phyloP scores from a whole-genome alignment of 345 rosid genomes.

The Alliaria petiolata region DNA sequence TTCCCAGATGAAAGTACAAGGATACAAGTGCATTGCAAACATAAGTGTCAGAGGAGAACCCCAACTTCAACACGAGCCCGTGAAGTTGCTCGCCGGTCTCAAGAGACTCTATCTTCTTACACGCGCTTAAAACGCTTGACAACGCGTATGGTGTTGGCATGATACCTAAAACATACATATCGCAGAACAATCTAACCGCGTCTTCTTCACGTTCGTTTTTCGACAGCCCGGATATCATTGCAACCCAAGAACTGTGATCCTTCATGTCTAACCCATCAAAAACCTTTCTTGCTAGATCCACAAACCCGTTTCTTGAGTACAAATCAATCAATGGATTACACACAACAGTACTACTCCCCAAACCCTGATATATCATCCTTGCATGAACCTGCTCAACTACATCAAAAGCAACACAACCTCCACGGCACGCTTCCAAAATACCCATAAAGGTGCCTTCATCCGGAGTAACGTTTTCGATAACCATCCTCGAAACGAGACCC shows the following conservation, averaged over 20 bases:
- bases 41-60: constrained; percentile 62
- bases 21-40: constrained; percentile 87
- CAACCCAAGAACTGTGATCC: constrained; percentile 81
- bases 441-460: constrained; percentile 41
- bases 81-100: constrained; percentile 68
- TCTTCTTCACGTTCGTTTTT: constrained; percentile 58
- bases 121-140: constrained; percentile 83
- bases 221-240: constrained; percentile 74
- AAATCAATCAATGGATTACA: constrained; percentile 69
- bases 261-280: constrained; percentile 49
- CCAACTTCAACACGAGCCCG: constrained; percentile 60
- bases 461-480: constrained; percentile 37
- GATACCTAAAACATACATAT: constrained; percentile 53
- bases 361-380: constrained; percentile 53
- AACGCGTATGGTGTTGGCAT: constrained; percentile 68
- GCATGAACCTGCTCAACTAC: constrained; percentile 62
- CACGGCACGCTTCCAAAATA: constrained; percentile 51
- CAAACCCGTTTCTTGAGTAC: constrained; percentile 58
- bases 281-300: constrained; percentile 48
- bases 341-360: constrained; percentile 38
- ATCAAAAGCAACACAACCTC: constrained; percentile 30
- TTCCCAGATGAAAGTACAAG: constrained; percentile 55
- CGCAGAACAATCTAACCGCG: constrained; percentile 52
- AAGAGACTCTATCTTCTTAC: constrained; percentile 56
- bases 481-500: constrained; percentile 41